These are phyloP conservation scores for Xylaria sp. DNA, from an alignment of 2,329 filamentous ascomycete genomes.

Conservation along the genomic window DNA sequence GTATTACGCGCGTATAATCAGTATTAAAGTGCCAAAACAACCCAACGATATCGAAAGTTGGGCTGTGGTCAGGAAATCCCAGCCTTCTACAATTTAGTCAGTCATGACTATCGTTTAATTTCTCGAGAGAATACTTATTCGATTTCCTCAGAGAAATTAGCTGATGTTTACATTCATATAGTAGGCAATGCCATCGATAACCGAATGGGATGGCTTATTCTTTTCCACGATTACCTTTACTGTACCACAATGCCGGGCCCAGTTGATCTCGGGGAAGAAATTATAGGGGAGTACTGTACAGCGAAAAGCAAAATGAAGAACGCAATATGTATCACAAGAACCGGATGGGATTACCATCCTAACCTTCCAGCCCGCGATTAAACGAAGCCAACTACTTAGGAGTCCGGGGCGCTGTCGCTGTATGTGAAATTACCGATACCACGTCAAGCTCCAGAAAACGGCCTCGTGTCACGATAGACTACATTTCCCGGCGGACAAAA, in stretches of 20 bases:
- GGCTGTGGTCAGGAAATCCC: background rate
- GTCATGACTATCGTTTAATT: background rate
- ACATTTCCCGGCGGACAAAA: background rate
- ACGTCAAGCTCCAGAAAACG: background rate
- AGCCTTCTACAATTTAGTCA: background rate
- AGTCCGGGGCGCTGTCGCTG: background rate
- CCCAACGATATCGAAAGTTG: background rate
- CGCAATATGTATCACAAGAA: background rate
- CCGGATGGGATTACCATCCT: background rate
- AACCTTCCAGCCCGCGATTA: background rate
- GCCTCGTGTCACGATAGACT: background rate
- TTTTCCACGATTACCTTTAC: background rate
- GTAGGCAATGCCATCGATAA: background rate
- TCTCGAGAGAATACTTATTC: background rate
- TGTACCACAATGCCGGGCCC: background rate
- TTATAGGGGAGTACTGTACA: background rate
- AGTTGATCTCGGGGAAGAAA: background rate
- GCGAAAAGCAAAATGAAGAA: background rate
- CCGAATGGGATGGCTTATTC: background rate
- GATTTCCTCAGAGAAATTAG: background rate
- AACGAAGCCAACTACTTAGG: background rate
- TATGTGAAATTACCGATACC: slow-evolving; percentile 5
- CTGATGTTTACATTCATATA: background rate
- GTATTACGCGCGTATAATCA: background rate
- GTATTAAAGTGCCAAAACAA: background rate